Percentiles rank a stretch among this genome's conserved stretches.
Evolutionary conservation across 495 filamentous ascomycete species (phyloP).

Genomic region (Trichoderma erinaceum): DNA sequence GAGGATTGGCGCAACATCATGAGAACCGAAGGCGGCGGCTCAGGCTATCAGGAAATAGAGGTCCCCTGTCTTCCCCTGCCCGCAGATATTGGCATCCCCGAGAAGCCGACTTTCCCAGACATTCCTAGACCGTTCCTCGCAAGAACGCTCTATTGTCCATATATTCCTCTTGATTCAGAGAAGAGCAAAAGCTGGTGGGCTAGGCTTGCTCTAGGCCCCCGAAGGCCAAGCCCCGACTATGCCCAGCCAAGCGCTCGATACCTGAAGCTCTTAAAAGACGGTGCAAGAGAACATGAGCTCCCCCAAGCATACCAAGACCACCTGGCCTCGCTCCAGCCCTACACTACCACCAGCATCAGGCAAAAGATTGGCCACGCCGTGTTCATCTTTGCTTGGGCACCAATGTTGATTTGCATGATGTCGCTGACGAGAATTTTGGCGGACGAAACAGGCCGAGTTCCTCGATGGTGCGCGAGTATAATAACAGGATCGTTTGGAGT

Average conservation of each 20-base stretch:
- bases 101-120: slow-evolving; percentile 35
- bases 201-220: slow-evolving; percentile 31
- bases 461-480: slow-evolving; percentile 56
- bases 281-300: slow-evolving; percentile 69
- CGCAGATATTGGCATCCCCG: slow-evolving; percentile 33
- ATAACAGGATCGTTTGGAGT: slow-evolving; percentile 42
- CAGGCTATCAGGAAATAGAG: slow-evolving; percentile 73
- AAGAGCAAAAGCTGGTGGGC: slow-evolving; percentile 26
- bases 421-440: slow-evolving; percentile 41
- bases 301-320: slow-evolving; percentile 68
- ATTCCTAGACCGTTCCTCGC: slow-evolving; percentile 40
- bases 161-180: slow-evolving; percentile 23
- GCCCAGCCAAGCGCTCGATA: slow-evolving; percentile 83
- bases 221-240: slow-evolving; percentile 57
- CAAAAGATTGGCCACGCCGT: slow-evolving; percentile 61
- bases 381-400: slow-evolving; percentile 56
- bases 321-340: slow-evolving; percentile 58
- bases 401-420: slow-evolving; percentile 49
- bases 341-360: slow-evolving; percentile 55
- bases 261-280: slow-evolving; percentile 65
- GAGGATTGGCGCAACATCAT: slow-evolving; percentile 81
- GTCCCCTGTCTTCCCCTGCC: slow-evolving; percentile 69
- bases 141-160: slow-evolving; percentile 39
- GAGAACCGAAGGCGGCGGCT: slow-evolving; percentile 81
- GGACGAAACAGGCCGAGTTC: slow-evolving; percentile 58